Evolutionary conservation across 805 yeast genomes (phyloP).

Genomic region (Candida pseudofarinosa): DNA sequence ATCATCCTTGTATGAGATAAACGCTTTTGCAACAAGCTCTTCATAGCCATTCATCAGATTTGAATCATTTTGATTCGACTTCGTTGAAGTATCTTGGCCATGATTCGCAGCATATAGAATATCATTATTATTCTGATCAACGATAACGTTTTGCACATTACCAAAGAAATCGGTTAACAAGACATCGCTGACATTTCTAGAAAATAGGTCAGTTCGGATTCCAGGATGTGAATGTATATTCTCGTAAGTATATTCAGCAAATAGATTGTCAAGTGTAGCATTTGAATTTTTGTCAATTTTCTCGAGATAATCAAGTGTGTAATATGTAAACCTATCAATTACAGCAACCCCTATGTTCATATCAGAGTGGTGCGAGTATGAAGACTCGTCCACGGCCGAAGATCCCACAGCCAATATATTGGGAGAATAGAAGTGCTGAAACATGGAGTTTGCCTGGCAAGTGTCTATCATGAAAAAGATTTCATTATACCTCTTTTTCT

Average conservation of each 20-base stretch:
- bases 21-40: background rate
- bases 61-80: background rate
- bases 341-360: conserved; percentile 96
- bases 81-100: conserved; percentile 17
- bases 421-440: conserved; percentile 85
- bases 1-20: background rate
- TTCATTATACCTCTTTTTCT: conserved; percentile 91
- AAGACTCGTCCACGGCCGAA: conserved; percentile 78
- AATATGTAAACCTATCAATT: conserved; percentile 93
- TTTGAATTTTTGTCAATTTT: conserved; percentile 70
- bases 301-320: conserved; percentile 84
- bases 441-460: conserved; percentile 98
- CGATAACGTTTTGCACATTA: conserved; percentile 74
- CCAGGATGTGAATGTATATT: conserved; percentile 92
- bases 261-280: conserved; percentile 74
- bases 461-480: conserved; percentile 97
- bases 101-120: conserved; percentile 34
- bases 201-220: conserved; percentile 75
- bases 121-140: conserved; percentile 54
- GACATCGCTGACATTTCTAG: conserved; percentile 63
- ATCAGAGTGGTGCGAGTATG: conserved; percentile 95
- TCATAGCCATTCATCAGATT: background rate
- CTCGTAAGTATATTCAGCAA: conserved; percentile 78
- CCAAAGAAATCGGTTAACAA: conserved; percentile 92
- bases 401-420: conserved; percentile 92